Conservation (phyloP, 2,329 filamentous ascomycete species). For the Beauveria caledonica region DNA sequence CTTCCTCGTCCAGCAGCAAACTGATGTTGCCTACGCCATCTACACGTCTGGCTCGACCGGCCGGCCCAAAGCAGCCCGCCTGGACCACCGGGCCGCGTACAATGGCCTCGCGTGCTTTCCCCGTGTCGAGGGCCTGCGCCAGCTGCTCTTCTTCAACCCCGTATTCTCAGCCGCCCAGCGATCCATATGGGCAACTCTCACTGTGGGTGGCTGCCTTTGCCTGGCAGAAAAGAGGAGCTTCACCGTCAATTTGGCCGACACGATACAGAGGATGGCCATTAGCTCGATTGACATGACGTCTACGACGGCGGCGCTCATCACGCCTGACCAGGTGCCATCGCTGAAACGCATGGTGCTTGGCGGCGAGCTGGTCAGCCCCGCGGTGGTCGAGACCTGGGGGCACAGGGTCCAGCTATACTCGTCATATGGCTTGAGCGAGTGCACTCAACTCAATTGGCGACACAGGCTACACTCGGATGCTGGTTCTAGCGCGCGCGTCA, state of each 20-base stretch:
- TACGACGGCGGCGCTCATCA: constrained; percentile 12
- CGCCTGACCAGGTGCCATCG: not conserved
- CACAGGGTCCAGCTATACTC: not conserved
- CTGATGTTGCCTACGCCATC: not conserved
- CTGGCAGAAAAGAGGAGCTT: not conserved
- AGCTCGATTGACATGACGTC: constrained; percentile 18
- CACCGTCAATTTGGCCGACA: not conserved
- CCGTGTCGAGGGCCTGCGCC: not conserved
- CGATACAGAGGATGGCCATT: constrained; percentile 12
- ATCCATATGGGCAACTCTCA: not conserved
- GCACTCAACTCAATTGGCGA: not conserved
- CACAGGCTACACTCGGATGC: not conserved
- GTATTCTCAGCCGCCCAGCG: not conserved
- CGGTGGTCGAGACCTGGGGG: not conserved
- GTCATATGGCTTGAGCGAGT: not conserved
- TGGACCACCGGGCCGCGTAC: not conserved
- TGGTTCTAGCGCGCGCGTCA: not conserved
- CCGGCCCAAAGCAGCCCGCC: not conserved
- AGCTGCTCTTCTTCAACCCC: not conserved
- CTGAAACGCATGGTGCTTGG: constrained; percentile 10
- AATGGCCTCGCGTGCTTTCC: not conserved
- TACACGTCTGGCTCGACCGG: not conserved
- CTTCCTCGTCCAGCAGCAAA: not conserved
- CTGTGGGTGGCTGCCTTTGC: not conserved
- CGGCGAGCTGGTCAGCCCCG: not conserved